phyloP scores from a whole-genome alignment of 768 basidiomycete species.

The Tylopilus rubrobrunneus region DNA sequence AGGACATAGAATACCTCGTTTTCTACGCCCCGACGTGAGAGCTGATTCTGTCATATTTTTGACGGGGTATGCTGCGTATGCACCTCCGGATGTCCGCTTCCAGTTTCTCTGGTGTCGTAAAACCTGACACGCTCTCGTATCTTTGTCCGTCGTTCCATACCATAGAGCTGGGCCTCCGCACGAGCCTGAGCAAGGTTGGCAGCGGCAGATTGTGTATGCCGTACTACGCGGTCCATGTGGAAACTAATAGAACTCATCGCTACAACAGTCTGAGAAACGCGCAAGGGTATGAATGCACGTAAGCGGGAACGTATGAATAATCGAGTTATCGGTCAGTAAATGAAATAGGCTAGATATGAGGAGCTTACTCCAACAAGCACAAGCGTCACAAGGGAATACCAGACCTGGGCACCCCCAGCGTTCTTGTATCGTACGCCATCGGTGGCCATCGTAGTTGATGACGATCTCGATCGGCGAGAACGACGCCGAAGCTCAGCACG shows the following conservation, averaged over 20 bases:
- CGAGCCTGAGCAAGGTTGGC: conserved; percentile 58
- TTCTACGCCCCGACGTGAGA: background rate
- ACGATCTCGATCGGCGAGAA: conserved; percentile 23
- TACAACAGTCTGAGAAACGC: conserved; percentile 4
- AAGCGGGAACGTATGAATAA: background rate
- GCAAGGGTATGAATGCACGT: background rate
- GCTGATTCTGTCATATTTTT: background rate
- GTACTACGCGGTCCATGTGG: conserved; percentile 35
- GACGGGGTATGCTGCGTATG: background rate
- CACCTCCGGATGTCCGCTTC: background rate
- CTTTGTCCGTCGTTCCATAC: conserved; percentile 48
- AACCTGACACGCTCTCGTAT: conserved; percentile 45
- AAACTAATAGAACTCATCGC: conserved; percentile 11
- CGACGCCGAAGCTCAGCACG: conserved; percentile 52
- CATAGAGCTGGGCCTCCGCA: conserved; percentile 51
- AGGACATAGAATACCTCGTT: background rate
- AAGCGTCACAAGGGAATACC: conserved; percentile 12
- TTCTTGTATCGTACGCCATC: background rate
- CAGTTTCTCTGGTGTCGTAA: conserved; percentile 14
- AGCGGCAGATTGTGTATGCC: conserved; percentile 47
- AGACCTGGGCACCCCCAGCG: conserved; percentile 1
- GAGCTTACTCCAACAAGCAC: conserved; percentile 15
- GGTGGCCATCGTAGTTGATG: conserved; percentile 24
- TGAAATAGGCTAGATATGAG: background rate
- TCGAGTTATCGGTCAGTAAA: background rate